Percentiles rank a stretch among this genome's conserved stretches.
phyloP scores from a whole-genome alignment of 2,329 filamentous ascomycete genomes.

The Elsinoe batatas region DNA sequence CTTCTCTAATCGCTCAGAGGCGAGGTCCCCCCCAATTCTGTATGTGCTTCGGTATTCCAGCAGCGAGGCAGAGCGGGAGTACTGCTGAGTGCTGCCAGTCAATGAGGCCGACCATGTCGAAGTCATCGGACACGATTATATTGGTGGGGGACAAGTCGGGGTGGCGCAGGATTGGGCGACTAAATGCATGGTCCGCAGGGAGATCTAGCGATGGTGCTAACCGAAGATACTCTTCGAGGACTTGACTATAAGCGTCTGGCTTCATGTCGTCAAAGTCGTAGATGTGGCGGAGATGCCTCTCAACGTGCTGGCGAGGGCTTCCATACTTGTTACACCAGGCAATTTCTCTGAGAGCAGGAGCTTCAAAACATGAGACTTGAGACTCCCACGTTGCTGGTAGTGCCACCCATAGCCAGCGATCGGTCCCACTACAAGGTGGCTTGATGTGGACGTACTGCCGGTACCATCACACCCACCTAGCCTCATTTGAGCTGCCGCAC shows the following conservation, averaged over 20 bases:
- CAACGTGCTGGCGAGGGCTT: neutral
- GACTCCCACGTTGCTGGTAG: neutral
- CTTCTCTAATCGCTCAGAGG: slow-evolving; percentile 17
- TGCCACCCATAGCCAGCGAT: slow-evolving; percentile 19
- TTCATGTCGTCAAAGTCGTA: slow-evolving; percentile 24
- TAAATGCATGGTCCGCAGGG: neutral
- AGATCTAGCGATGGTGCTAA: slow-evolving; percentile 19
- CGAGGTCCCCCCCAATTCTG: slow-evolving; percentile 31
- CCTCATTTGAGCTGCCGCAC: no score
- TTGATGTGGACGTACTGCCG: no score
- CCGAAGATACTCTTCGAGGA: slow-evolving; percentile 25
- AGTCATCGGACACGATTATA: slow-evolving; percentile 24
- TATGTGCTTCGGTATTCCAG: slow-evolving; percentile 30
- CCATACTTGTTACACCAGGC: neutral
- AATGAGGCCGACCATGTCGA: slow-evolving; percentile 29
- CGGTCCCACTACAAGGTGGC: slow-evolving; percentile 25
- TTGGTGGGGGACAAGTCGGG: slow-evolving; percentile 28
- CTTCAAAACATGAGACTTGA: neutral
- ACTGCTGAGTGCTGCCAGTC: slow-evolving; percentile 34
- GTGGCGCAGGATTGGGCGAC: slow-evolving; percentile 25
- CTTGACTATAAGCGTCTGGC: slow-evolving; percentile 21
- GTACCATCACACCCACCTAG: no score
- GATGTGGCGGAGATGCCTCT: slow-evolving; percentile 23
- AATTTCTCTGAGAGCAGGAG: neutral
- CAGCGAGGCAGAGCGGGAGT: slow-evolving; percentile 29